Percentiles rank a stretch among this genome's conserved stretches.
Evolutionary conservation across 164 flowering plant species (phyloP).

Genomic region (Vitis labrusca): DNA sequence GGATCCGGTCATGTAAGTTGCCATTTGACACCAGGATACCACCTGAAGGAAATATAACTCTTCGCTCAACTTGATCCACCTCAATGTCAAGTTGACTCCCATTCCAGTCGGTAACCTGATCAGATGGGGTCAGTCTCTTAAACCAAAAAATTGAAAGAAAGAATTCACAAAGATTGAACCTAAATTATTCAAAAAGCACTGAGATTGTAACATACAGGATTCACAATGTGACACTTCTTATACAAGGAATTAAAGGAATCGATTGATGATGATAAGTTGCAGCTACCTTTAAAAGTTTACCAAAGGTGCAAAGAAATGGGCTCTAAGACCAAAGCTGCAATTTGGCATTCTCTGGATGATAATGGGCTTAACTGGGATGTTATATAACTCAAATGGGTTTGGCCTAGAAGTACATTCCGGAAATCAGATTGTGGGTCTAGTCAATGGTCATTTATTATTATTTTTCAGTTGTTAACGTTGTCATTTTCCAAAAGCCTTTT

Average conservation of each 20-base stretch:
- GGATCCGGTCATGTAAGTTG: conserved; percentile 49
- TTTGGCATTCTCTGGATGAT: too few species aligned
- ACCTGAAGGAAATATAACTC: conserved; percentile 69
- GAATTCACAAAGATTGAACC: background rate
- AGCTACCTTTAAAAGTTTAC: background rate
- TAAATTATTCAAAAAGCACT: background rate
- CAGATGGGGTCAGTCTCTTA: background rate
- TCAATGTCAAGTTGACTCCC: conserved; percentile 71
- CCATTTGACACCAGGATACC: conserved; percentile 80
- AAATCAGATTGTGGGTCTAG: too few species aligned
- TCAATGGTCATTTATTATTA: too few species aligned
- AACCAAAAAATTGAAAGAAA: background rate
- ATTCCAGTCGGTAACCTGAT: conserved; percentile 84
- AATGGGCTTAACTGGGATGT: too few species aligned
- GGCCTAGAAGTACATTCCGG: too few species aligned
- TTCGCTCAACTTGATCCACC: conserved; percentile 63
- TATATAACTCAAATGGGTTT: too few species aligned
- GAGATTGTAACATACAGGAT: background rate
- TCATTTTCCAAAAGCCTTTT: too few species aligned
- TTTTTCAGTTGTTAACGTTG: too few species aligned
- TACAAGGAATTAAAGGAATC: background rate
- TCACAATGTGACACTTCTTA: background rate
- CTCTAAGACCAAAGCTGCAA: too few species aligned
- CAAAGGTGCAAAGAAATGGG: background rate
- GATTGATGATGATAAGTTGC: too few species aligned